Conservation (phyloP, 202 grass and related monocot species). For the Schoenoplectus triqueter region DNA sequence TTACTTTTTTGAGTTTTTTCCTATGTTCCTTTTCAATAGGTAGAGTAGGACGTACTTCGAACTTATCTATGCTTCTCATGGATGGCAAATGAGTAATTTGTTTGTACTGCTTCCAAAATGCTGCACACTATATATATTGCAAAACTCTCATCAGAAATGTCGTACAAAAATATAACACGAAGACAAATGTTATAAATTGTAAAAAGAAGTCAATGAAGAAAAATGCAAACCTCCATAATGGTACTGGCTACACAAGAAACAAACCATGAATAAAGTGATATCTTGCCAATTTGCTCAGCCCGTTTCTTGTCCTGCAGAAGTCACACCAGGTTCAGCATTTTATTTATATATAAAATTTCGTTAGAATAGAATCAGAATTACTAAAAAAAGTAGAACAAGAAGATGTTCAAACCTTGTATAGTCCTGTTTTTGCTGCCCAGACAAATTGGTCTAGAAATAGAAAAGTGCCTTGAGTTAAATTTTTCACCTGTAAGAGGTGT, state of each 20-base stretch:
- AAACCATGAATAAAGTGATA: slow-evolving; percentile 39
- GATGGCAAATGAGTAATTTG: slow-evolving; percentile 31
- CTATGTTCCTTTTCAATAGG: slow-evolving; percentile 37
- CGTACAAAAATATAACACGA: background rate
- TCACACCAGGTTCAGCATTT: background rate
- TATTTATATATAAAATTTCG: background rate
- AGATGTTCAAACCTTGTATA: slow-evolving; percentile 36
- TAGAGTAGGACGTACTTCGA: slow-evolving; percentile 40
- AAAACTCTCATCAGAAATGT: slow-evolving; percentile 17
- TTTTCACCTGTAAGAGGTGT: slow-evolving; percentile 38
- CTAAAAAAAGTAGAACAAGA: background rate
- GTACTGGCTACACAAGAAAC: slow-evolving; percentile 40
- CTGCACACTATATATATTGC: slow-evolving; percentile 24
- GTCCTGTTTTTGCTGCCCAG: slow-evolving; percentile 33
- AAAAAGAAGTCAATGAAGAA: background rate
- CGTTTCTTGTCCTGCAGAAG: slow-evolving; percentile 37
- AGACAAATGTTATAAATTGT: background rate
- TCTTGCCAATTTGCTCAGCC: slow-evolving; percentile 32
- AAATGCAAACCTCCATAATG: slow-evolving; percentile 38
- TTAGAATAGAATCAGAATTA: slow-evolving; percentile 4
- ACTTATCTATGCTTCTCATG: slow-evolving; percentile 36
- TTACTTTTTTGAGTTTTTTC: slow-evolving; percentile 41
- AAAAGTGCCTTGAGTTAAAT: slow-evolving; percentile 42
- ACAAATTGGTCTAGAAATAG: slow-evolving; percentile 43
- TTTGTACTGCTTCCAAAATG: slow-evolving; percentile 42